Conservation (phyloP, 2,329 filamentous ascomycete genomes). For the Bipolaris cookei region DNA sequence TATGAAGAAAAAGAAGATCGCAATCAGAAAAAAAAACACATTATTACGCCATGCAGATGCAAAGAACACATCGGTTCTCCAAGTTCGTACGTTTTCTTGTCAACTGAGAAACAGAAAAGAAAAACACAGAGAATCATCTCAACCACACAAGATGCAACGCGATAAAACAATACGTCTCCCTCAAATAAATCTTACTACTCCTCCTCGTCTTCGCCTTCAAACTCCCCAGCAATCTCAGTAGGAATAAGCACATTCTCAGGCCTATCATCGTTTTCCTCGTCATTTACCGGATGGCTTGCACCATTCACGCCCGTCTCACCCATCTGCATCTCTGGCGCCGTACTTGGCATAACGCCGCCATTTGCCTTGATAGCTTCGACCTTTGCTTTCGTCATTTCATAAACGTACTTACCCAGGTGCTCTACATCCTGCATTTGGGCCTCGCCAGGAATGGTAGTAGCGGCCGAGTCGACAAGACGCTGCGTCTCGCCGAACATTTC, state of each 20-base stretch:
- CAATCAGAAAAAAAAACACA: not conserved
- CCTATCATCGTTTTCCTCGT: constrained; percentile 35
- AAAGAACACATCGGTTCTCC: not conserved
- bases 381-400: constrained; percentile 86
- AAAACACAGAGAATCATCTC: not conserved
- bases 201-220: constrained; percentile 13
- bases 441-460: constrained; percentile 48
- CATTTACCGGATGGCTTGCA: constrained; percentile 24
- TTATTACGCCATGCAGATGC: constrained; percentile 2
- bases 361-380: constrained; percentile 62
- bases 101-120: not conserved
- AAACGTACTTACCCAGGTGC: constrained; percentile 95
- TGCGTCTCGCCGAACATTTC: constrained; percentile 78
- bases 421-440: constrained; percentile 88
- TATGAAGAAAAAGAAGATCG: not conserved
- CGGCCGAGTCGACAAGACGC: constrained; percentile 47
- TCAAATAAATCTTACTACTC: constrained; percentile 3
- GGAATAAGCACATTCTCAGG: constrained; percentile 41
- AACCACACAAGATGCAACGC: not conserved
- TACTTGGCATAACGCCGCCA: constrained; percentile 42
- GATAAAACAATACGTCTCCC: not conserved
- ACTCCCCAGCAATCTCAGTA: constrained; percentile 10
- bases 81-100: too few species aligned
- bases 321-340: constrained; percentile 41
- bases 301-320: constrained; percentile 41